phyloP scores from a whole-genome alignment of 75 land plant species.

The Chamaecyparis obtusa region DNA sequence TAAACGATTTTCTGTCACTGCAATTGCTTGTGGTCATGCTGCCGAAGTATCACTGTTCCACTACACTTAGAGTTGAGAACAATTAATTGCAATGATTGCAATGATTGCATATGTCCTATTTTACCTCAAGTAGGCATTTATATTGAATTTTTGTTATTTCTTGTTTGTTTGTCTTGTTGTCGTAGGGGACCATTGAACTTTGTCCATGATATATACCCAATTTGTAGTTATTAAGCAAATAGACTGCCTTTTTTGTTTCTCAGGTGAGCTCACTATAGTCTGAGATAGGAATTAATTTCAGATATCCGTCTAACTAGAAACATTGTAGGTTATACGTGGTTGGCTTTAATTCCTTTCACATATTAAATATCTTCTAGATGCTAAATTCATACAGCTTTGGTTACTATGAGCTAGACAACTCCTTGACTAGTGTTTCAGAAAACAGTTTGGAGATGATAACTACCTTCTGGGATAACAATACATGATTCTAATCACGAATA shows the following conservation, averaged over 20 bases:
- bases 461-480: not conserved
- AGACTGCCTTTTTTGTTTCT: not conserved
- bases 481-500: not conserved
- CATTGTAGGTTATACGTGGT: not conserved
- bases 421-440: not conserved
- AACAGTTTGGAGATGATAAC: not conserved
- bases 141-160: not conserved
- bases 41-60: not conserved
- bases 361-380: not conserved
- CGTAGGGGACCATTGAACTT: not conserved
- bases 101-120: not conserved
- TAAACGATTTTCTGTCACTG: not conserved
- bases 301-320: not conserved
- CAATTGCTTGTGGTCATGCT: not conserved
- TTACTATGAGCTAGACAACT: not conserved
- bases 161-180: not conserved
- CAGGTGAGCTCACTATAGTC: not conserved
- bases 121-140: not conserved
- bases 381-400: too few relatives aligned
- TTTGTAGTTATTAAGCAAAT: not conserved
- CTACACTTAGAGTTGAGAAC: not conserved
- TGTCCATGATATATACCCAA: not conserved
- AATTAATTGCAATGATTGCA: not conserved
- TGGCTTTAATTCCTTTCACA: not conserved
- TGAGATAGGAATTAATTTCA: not conserved